Base-by-base conservation (phyloP, 2,329 filamentous ascomycete species). In the Aspergillus sp. region DNA sequence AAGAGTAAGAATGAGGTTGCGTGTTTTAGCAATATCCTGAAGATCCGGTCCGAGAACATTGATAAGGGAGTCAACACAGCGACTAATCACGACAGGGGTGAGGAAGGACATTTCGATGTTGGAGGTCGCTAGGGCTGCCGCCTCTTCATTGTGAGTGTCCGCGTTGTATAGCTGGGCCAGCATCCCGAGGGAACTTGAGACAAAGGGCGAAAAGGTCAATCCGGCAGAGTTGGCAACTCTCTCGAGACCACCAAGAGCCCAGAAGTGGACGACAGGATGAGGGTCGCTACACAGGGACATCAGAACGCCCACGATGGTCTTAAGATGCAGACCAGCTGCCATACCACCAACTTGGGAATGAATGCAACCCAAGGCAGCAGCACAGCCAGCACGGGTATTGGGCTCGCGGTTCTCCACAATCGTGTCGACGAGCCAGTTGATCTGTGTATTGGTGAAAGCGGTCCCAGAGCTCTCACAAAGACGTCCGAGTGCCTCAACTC, bases 271-370 rank as follows among this genome's bases (percentile, higher is more conserved):
- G 0, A 91, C 89, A 0, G 95, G 93, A 73, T 99, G 95, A 19
- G 94, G 91, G 71, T 99, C 95, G 68, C 93, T 97, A 74, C 92
- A 94, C 9, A 99, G 84, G 7, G 95, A 98, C 90, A 98, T 96
- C n/a, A 99, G 81, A 41, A 99, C 96, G 17, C 94, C 91, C n/a
- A 97, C 85, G 53, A 99, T 97, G 1, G 92, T 97, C 80, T 98
- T 98, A 54, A 99, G 83, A 74, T 99, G 95, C 69, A 95, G 92
- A 3, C 93, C 92, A 57, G 95, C 95, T 56, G 95, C 95, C 93
- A 99, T 98, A 59, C 95, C 94, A 59, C 95, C 96, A 36, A 99
- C 91, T 74, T 97, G 92, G 17, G 92, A 91, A 77, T 99, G 93
- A 55, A 99, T 98, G 59, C 90, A 91, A 8, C 95, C 95, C 30